phyloP scores from a whole-genome alignment of 208 protist genomes.

The Leishmania turanica region DNA sequence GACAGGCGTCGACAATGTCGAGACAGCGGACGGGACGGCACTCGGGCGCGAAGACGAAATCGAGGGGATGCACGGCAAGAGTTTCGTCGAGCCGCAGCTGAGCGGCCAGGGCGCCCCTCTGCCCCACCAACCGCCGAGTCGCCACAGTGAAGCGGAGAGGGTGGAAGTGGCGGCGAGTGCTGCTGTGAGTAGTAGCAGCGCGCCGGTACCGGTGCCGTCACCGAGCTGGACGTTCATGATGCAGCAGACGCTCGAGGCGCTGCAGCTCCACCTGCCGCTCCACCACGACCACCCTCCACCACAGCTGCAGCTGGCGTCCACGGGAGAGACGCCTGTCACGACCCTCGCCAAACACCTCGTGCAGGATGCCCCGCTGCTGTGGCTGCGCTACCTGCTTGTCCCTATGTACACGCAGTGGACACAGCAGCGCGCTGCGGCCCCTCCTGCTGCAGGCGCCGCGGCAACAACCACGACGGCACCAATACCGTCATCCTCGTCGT shows the following conservation, averaged over 20 bases:
- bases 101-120: neutral
- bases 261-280: constrained; percentile 28
- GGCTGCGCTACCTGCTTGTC: constrained; percentile 30
- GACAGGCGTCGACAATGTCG: neutral
- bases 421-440: constrained; percentile 13
- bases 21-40: neutral
- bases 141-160: neutral
- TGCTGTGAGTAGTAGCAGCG: neutral
- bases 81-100: neutral
- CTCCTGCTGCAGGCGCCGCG: neutral
- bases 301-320: neutral
- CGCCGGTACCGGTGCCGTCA: neutral
- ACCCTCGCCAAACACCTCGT: constrained; percentile 21
- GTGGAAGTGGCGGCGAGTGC: neutral
- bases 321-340: neutral
- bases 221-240: constrained; percentile 12
- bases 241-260: constrained; percentile 29
- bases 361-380: constrained; percentile 31
- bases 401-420: constrained; percentile 34
- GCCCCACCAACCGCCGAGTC: neutral
- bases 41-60: neutral
- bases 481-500: neutral
- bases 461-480: neutral
- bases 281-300: neutral
- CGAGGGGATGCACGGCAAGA: neutral